Base-by-base conservation (phyloP, 2,329 filamentous ascomycete genomes). In the Diplocarpon mali region DNA sequence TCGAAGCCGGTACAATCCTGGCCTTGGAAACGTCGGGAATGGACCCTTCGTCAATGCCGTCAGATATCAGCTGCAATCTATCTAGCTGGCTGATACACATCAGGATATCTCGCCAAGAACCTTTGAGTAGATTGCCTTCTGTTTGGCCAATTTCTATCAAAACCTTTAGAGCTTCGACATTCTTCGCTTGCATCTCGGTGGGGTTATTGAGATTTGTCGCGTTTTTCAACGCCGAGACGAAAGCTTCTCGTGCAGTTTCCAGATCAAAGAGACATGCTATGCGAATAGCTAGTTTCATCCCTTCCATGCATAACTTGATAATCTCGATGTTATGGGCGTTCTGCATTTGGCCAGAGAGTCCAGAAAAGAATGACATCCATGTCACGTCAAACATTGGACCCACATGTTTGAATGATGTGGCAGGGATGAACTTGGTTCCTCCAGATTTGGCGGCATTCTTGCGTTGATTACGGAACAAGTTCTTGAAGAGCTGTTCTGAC, bases 301-400 rank as follows among this genome's bases (percentile, higher is more conserved):
- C 92, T 60, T 98, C 90, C 58, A 98, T 83, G 58, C 92, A 98
- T 6, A 95, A 67, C 60, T 82, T 87, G 63, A 95, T 89, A 13
- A 92, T 85, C 54, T 95, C 88, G 4, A 95, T 71, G 58, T 95
- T 95, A 55, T 94, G 85, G 0, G 86, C 84, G 60, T 95, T 89
- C 57, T 96, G 92, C 62, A 92, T 89, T 55, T 93, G 85, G 40
- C 85, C 89, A 1, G 90, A 95, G 20, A 98, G 73, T 0, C 89
- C 89, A 5, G 90, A 96, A 59, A 98, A 83, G 64, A 95, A 93
- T 9, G 90, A 95, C 90, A 96, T 98, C 92, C 92, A 98, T 0
- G 88, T 93, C 17, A 95, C 88, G 57, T 95, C 89, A 60, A 98
- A 96, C 92, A 98, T 98, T 0, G 92, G 88, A 0, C 92, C 92